phyloP scores from a whole-genome alignment of 139 green algal species.

The Marvania coccoides region DNA sequence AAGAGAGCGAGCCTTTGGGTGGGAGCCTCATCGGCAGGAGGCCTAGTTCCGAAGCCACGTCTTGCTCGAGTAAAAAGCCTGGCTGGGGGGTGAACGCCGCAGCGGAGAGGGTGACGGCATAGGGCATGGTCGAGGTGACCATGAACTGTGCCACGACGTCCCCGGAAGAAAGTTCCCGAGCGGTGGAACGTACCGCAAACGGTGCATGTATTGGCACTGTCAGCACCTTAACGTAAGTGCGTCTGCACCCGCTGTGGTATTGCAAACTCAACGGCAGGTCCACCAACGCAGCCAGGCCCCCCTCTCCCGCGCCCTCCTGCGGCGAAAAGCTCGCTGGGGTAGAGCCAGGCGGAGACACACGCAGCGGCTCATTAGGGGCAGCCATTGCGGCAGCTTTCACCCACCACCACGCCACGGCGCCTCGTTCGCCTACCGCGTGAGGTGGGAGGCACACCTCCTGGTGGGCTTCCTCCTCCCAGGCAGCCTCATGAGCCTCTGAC shows the following conservation, averaged over 20 bases:
- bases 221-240: slow-evolving; percentile 26
- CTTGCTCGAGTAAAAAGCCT: background rate
- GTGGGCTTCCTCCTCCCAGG: too few relatives aligned
- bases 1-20: background rate
- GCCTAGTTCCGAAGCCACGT: slow-evolving; percentile 1
- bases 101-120: background rate
- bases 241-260: slow-evolving; percentile 30
- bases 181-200: slow-evolving; percentile 6
- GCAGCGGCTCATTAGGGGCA: too few relatives aligned
- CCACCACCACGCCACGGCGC: too few relatives aligned
- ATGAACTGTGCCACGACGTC: slow-evolving; percentile 12
- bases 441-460: too few relatives aligned
- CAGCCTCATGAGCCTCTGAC: too few relatives aligned
- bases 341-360: too few relatives aligned
- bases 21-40: slow-evolving; percentile 10
- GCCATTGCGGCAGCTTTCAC: too few relatives aligned
- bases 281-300: too few relatives aligned
- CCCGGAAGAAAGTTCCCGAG: slow-evolving; percentile 3
- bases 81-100: slow-evolving; percentile 12
- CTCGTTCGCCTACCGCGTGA: too few relatives aligned
- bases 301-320: too few relatives aligned
- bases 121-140: slow-evolving; percentile 19
- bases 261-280: slow-evolving; percentile 32
- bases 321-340: too few relatives aligned
- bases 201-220: slow-evolving; percentile 14